Base-by-base conservation (phyloP, 805 yeast genomes). In the Wickerhamiella sorbophila region DNA sequence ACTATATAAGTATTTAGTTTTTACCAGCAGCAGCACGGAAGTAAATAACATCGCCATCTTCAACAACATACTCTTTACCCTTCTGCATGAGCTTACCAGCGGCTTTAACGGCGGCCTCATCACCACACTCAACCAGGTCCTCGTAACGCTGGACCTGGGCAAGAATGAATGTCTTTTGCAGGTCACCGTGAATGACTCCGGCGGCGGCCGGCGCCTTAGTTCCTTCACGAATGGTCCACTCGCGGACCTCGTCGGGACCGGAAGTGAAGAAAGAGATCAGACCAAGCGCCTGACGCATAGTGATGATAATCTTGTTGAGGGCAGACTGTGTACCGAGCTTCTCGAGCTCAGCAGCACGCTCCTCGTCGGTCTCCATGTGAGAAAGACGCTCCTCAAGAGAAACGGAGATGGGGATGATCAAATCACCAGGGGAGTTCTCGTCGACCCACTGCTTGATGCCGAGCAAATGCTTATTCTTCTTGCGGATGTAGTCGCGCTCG, bases 11-110 rank as follows among this genome's bases (percentile, higher is more conserved):
- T 31, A 14, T 31, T 12, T 31, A 73, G 57, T 71, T 81, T 69
- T 84, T 84, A 64, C 94, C 94, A 41, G 87, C 94, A 53, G 93
- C 95, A 44, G 95, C 86, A 68, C 91, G 80, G 72, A 88, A 82
- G 65, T 78, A 84, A 50, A 88, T 70, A 56, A 91, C 70, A 60
- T 87, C 97, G 56, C 95, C 95, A 60, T 87, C 95, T 67, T 87
- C 95, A 45, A 91, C 94, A 42, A 75, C 82, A 61, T 91, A 91
- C 48, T 77, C 94, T 64, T 88, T 91, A 64, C 98, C 98, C 73
- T 87, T 93, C 57, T 77, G 79, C 62, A 72, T 66, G 55, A 88
- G 72, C 65, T 86, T 86, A 60, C 98, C 98, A 47, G 82, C 83
- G 41, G 94, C 75, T 65, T 76, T 79, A 55, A 91, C 82, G 31